phyloP scores from a whole-genome alignment of 352 stramenopile genomes.

The Peronospora belbahrii region DNA sequence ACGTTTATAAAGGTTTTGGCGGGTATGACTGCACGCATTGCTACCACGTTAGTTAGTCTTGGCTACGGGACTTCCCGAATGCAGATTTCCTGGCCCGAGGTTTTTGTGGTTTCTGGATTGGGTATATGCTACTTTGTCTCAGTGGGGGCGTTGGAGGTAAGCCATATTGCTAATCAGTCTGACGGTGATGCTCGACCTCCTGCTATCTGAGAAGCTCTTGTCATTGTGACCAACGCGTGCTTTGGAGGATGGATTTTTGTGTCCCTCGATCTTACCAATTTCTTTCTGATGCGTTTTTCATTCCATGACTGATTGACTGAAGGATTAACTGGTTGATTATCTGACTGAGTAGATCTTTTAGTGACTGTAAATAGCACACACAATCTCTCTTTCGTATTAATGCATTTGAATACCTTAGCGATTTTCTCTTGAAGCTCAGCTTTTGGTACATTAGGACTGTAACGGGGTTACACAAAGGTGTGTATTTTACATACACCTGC shows the following conservation, averaged over 20 bases:
- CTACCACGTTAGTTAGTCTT: conserved; percentile 68
- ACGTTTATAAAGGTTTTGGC: conserved; percentile 65
- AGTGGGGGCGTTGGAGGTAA: conserved; percentile 68
- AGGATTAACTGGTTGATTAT: too few species aligned
- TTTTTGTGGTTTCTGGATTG: conserved; percentile 67
- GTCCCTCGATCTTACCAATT: conserved; percentile 64
- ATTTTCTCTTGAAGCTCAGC: conserved; percentile 97
- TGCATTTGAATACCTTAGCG: conserved; percentile 93
- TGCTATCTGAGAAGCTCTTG: conserved; percentile 68
- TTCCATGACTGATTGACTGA: too few species aligned
- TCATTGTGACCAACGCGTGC: conserved; percentile 68
- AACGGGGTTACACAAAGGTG: too few species aligned
- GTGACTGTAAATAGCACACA: too few species aligned
- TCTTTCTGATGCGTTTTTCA: too few species aligned
- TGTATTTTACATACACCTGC: too few species aligned
- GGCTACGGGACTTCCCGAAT: conserved; percentile 77
- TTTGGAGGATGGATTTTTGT: conserved; percentile 85
- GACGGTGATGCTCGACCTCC: conserved; percentile 54
- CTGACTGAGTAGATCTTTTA: too few species aligned
- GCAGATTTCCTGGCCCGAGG: conserved; percentile 61
- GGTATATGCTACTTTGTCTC: conserved; percentile 78
- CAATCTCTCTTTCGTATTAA: too few species aligned
- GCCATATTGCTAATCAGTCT: conserved; percentile 71
- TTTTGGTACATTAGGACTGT: conserved; percentile 96
- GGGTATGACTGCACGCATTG: conserved; percentile 68